A percentile compares a stretch with the other conserved stretches of the same genome.
These are phyloP conservation scores for Phytophthora aleatoria DNA, from an alignment of 352 stramenopile species.

Conservation along the genomic window DNA sequence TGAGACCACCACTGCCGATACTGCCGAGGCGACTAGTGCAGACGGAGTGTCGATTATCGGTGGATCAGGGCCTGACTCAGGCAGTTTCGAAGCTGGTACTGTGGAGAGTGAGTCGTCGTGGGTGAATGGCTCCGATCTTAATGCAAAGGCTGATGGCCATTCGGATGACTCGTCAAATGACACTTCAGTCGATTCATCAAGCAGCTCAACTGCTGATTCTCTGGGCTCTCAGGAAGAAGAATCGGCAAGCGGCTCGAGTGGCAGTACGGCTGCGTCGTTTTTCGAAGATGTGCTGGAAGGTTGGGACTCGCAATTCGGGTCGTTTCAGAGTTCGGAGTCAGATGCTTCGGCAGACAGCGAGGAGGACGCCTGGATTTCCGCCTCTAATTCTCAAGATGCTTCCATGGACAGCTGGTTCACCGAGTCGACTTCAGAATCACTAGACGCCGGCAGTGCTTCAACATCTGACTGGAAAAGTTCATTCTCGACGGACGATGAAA, in stretches of 20 bases:
- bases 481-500: background rate
- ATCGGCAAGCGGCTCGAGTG: background rate
- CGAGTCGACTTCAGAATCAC: background rate
- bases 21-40: constrained; percentile 3
- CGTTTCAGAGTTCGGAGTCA: background rate
- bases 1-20: constrained; percentile 9
- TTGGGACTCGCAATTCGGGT: background rate
- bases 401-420: background rate
- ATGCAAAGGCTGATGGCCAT: background rate
- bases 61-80: constrained; percentile 6
- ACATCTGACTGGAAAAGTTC: background rate
- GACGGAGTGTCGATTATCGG: constrained; percentile 9
- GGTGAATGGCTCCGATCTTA: background rate
- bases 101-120: constrained; percentile 1
- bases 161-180: background rate
- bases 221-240: background rate
- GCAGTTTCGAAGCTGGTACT: constrained; percentile 12
- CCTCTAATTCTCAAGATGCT: background rate
- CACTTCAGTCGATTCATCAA: background rate
- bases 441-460: background rate
- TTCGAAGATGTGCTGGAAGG: background rate
- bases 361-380: background rate
- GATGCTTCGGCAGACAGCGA: background rate
- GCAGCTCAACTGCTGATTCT: background rate
- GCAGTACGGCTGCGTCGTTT: background rate